A percentile compares a stretch with the other conserved stretches of the same genome.
Evolutionary conservation across 495 filamentous ascomycete species (phyloP).

Genomic region (Hypoxylon cercidicola): DNA sequence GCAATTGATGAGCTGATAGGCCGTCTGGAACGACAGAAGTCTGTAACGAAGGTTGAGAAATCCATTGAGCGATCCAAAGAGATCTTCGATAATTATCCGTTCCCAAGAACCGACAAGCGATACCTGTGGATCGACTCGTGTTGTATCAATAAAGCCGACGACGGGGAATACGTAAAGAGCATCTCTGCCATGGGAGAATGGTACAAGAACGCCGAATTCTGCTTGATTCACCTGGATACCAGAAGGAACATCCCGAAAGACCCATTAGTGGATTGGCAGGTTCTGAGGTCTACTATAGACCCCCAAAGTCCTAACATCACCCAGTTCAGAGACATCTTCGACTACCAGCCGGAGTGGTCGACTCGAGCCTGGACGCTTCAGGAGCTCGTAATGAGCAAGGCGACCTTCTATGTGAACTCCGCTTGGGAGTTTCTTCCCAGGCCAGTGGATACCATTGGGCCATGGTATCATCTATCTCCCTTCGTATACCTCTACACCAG

Average conservation of each 20-base stretch:
- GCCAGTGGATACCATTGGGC: slow-evolving; percentile 51
- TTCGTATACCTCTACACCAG: slow-evolving; percentile 49
- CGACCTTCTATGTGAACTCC: slow-evolving; percentile 57
- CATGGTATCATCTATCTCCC: slow-evolving; percentile 53
- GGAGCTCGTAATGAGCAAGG: slow-evolving; percentile 60
- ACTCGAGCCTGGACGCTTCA: slow-evolving; percentile 61
- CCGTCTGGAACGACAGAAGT: slow-evolving; percentile 51
- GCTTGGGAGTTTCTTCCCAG: slow-evolving; percentile 49
- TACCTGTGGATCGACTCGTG: slow-evolving; percentile 63
- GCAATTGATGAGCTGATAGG: slow-evolving; percentile 51
- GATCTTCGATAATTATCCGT: slow-evolving; percentile 51
- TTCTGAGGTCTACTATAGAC: slow-evolving; percentile 8
- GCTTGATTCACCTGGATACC: slow-evolving; percentile 58
- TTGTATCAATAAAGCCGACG: slow-evolving; percentile 59
- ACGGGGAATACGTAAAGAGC: slow-evolving; percentile 53
- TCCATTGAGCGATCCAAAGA: slow-evolving; percentile 47
- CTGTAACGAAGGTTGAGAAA: slow-evolving; percentile 52
- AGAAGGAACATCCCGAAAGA: slow-evolving; percentile 25
- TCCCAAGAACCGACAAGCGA: slow-evolving; percentile 47
- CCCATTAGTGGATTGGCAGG: slow-evolving; percentile 22
- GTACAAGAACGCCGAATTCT: slow-evolving; percentile 60
- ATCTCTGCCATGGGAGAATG: slow-evolving; percentile 61
- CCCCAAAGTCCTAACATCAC: slow-evolving; percentile 30
- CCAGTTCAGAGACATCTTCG: slow-evolving; percentile 37
- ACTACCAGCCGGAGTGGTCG: slow-evolving; percentile 49